These are phyloP conservation scores for Irpex sp. DNA, from an alignment of 1,284 basidiomycete genomes.

Conservation along the genomic window DNA sequence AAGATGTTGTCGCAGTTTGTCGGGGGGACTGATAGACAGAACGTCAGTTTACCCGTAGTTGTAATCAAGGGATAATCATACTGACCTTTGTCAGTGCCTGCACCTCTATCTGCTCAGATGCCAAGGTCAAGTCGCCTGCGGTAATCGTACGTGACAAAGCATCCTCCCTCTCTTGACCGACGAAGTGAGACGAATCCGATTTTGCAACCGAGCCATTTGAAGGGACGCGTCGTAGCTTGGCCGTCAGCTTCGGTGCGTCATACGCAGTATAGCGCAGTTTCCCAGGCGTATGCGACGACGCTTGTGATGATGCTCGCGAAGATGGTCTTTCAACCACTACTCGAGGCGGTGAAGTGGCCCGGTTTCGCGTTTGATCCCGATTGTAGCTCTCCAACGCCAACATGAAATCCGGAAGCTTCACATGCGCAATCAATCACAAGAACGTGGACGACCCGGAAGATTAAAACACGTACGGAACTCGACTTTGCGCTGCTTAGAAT, in stretches of 20 bases:
- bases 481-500: constrained; percentile 45
- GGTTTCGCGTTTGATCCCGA: neutral
- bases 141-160: constrained; percentile 41
- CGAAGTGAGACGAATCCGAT: constrained; percentile 24
- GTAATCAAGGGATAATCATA: neutral
- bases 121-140: constrained; percentile 55
- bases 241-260: constrained; percentile 49
- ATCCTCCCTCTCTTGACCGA: constrained; percentile 26
- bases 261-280: constrained; percentile 71
- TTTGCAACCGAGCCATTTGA: constrained; percentile 25
- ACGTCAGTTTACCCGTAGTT: neutral
- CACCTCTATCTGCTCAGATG: constrained; percentile 38
- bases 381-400: constrained; percentile 40
- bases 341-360: constrained; percentile 11
- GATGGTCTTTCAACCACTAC: constrained; percentile 25
- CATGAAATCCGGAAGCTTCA: constrained; percentile 68
- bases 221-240: constrained; percentile 37
- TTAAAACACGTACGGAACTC: constrained; percentile 42
- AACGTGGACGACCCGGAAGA: neutral
- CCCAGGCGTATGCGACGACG: constrained; percentile 24
- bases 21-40: neutral
- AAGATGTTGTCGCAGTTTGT: neutral
- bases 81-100: constrained; percentile 28
- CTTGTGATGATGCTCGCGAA: constrained; percentile 23
- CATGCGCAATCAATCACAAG: neutral